Percentiles rank a stretch among this genome's conserved stretches.
Evolutionary conservation across 306 rosid genomes (phyloP).

Genomic region (Vigna hirtella): DNA sequence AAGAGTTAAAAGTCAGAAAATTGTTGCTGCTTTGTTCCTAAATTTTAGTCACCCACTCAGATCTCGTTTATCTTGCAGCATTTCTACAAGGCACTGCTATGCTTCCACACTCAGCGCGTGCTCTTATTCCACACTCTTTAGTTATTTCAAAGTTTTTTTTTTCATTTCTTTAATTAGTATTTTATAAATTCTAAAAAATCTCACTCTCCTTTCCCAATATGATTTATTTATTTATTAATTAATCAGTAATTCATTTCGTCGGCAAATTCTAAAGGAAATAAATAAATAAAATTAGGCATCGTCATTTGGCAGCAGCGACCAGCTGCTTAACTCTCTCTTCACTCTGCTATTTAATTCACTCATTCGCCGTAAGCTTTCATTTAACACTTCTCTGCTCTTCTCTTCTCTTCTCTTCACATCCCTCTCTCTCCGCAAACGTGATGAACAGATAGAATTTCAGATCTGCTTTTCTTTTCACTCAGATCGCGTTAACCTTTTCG

Average conservation of each 20-base stretch:
- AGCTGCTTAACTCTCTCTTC: slow-evolving; percentile 13
- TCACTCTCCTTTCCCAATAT: background rate
- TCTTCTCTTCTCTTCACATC: background rate
- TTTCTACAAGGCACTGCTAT: background rate
- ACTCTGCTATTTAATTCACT: slow-evolving; percentile 35
- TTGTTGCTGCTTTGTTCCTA: background rate
- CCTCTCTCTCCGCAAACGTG: background rate
- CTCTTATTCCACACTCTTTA: background rate
- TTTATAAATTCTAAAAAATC: background rate
- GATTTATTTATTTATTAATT: background rate
- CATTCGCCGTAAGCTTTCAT: background rate
- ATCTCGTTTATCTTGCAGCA: background rate
- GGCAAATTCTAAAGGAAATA: slow-evolving; percentile 18
- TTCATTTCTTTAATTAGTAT: background rate
- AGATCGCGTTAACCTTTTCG: slow-evolving; percentile 36
- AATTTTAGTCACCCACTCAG: background rate
- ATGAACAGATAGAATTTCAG: slow-evolving; percentile 48
- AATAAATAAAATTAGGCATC: background rate
- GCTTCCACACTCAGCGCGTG: background rate
- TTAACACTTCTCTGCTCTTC: slow-evolving; percentile 9
- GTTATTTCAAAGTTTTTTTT: background rate
- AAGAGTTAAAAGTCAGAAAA: background rate
- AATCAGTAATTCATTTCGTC: background rate
- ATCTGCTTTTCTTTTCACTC: slow-evolving; percentile 45
- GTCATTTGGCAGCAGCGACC: slow-evolving; percentile 23